Evolutionary conservation across 305 asterid species (phyloP), one percentile per base, ranked within the genome.

Genomic region (Fraxinus floribunda): DNA sequence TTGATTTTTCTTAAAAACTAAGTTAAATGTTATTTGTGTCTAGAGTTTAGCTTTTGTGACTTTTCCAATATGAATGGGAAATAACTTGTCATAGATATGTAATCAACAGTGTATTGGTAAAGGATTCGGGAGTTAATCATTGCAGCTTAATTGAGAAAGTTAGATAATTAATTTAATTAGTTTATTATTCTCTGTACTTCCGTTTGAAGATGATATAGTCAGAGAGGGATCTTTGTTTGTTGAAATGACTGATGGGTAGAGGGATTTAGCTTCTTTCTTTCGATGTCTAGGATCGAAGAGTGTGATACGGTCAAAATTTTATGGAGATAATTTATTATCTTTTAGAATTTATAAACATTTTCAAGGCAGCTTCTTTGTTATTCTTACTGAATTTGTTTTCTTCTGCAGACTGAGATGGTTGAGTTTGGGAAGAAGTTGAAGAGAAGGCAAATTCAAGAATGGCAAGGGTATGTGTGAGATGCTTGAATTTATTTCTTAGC

Each of bases 371-470:
- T 32, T 44, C 66, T 36, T 68, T 80, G 49, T 32, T 64, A 72
- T 81, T 81, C 85, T 85, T 83, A 77, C 22, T 41, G 82, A 80
- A 39, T 62, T 82, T 88, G 8, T 72, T n/a, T 85, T 81, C 71
- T 84, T 78, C 60, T 81, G 81, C 84, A 87, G 92, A 88, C 57
- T 89, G 85, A 88, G 88, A 96, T 96, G 99, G 99, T 96, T 88
- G 98, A 94, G 46, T 96, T 96, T 66, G 99, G 99, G 84, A 96
- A 96, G 87, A 96, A 93, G 93, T 86, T 96, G 93, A 96, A 94
- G 92, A 95, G 92, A 75, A 85, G 98, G 73, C 98, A 96, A 83
- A n/a, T 52, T 52, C 64, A 52, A 52, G 64, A 52, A 52, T 52
- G 64, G 64, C 64, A 52, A 52, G 24, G 95, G 99, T 96, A 92